phyloP scores from a whole-genome alignment of 371 early-diverging fungal species.

The Mucor piriformis region DNA sequence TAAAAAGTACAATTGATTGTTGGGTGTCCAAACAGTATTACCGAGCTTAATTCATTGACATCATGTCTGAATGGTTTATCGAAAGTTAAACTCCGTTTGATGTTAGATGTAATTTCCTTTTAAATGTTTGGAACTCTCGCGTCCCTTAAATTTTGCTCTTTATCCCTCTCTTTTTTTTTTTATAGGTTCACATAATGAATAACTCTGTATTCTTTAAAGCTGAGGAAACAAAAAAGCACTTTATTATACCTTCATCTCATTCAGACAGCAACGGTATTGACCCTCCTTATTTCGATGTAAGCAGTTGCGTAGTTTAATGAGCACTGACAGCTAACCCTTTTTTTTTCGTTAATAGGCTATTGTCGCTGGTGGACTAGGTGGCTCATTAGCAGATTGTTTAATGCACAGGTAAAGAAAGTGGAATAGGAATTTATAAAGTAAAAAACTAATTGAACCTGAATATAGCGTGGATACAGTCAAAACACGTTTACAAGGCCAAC shows the following conservation, averaged over 20 bases:
- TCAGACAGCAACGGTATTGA: constrained; percentile 30
- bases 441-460: not conserved
- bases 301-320: not conserved
- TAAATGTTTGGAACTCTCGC: no score
- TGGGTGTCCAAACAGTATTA: no score
- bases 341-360: constrained; percentile 49
- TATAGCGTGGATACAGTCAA: constrained; percentile 77
- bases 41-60: no score
- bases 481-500: constrained; percentile 74
- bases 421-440: not conserved
- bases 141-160: not conserved
- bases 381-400: constrained; percentile 68
- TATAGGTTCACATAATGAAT: not conserved
- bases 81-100: no score
- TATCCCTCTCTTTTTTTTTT: not conserved
- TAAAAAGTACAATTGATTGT: no score
- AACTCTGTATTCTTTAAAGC: not conserved
- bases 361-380: constrained; percentile 73
- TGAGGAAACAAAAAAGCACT: not conserved
- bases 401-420: constrained; percentile 66
- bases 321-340: not conserved
- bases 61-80: no score
- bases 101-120: no score
- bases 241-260: constrained; percentile 33
- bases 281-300: constrained; percentile 54